Conservation (phyloP, 495 filamentous ascomycete genomes). For the Niebla homalea region DNA sequence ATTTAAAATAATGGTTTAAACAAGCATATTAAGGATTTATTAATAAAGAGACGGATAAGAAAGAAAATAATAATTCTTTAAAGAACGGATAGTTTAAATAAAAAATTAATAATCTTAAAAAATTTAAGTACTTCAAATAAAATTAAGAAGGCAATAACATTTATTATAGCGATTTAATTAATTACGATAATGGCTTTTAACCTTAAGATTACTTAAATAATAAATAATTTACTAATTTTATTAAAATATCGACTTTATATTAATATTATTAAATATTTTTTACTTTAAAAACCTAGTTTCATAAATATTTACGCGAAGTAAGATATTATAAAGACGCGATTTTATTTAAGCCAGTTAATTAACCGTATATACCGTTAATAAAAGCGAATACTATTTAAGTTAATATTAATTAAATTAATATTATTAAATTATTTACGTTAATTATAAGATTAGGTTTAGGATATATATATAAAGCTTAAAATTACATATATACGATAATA, state of each 20-base stretch:
- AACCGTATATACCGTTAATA: too few relatives aligned
- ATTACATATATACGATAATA: too few relatives aligned
- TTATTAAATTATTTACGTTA: too few relatives aligned
- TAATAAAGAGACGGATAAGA: background rate
- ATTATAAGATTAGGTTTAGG: too few relatives aligned
- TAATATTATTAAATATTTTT: background rate
- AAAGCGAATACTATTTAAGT: too few relatives aligned
- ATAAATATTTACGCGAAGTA: too few relatives aligned
- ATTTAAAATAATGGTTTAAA: slow-evolving; percentile 1
- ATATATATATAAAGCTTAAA: too few relatives aligned
- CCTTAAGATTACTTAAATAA: slow-evolving; percentile 5
- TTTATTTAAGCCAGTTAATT: too few relatives aligned
- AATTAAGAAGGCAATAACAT: background rate
- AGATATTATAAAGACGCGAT: too few relatives aligned
- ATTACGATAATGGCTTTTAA: slow-evolving; percentile 4
- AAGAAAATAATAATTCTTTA: slow-evolving; percentile 3
- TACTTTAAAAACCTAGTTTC: background rate
- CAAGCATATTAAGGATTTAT: slow-evolving; percentile 1
- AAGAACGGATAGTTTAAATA: background rate
- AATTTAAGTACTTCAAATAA: background rate
- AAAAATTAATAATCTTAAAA: background rate
- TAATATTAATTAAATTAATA: too few relatives aligned
- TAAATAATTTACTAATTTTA: background rate
- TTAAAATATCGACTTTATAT: background rate
- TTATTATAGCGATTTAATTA: slow-evolving; percentile 6